Conservation (phyloP, 2,329 filamentous ascomycete genomes). For the Colletotrichum tofieldiae region DNA sequence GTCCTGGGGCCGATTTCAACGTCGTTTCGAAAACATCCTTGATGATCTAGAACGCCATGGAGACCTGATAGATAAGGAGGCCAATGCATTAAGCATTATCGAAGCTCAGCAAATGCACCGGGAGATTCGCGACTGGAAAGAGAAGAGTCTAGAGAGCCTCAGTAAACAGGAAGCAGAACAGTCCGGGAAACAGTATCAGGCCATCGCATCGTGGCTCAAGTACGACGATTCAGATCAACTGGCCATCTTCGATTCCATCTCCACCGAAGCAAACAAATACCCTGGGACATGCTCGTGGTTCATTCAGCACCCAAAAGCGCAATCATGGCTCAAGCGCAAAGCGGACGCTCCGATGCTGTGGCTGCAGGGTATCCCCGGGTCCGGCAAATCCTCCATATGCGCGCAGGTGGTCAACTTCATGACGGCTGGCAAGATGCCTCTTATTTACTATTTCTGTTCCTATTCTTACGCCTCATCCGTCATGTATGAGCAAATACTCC, state of each 20-base stretch:
- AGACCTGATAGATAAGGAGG: too few species aligned
- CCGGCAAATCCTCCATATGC: too few species aligned
- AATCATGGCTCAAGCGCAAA: background rate
- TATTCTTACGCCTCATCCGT: conserved; percentile 51
- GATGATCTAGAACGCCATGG: conserved; percentile 26
- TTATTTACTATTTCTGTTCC: conserved; percentile 55
- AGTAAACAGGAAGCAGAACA: too few species aligned
- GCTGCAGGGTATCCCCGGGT: background rate
- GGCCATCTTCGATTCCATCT: background rate
- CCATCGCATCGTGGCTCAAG: background rate
- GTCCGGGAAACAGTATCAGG: background rate
- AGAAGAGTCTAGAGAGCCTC: too few species aligned
- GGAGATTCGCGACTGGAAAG: too few species aligned
- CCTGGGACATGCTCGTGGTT: background rate
- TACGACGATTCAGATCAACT: background rate
- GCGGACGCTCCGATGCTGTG: background rate
- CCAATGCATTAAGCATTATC: too few species aligned
- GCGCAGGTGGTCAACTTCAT: background rate
- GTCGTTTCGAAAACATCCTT: conserved; percentile 53
- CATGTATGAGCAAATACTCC: conserved; percentile 48
- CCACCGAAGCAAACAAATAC: background rate
- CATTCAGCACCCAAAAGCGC: background rate
- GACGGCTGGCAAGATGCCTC: conserved; percentile 14
- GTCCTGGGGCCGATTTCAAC: conserved; percentile 57
- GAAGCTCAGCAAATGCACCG: too few species aligned